These are phyloP conservation scores for Mangifera indica DNA, from an alignment of 345 rosid species.

Conservation along the genomic window DNA sequence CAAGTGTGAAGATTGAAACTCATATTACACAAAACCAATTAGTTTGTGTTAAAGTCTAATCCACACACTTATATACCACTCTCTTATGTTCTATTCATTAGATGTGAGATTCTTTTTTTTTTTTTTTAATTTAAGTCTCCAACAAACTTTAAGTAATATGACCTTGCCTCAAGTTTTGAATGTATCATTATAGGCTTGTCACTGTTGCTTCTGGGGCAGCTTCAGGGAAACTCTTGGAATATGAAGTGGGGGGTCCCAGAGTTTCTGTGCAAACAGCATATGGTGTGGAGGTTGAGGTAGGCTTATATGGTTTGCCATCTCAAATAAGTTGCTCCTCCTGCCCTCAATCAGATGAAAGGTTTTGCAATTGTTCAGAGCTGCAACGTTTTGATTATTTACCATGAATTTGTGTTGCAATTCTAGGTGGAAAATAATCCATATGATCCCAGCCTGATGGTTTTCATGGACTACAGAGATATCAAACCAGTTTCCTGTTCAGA, in stretches of 20 bases:
- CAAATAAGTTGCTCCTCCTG: neutral
- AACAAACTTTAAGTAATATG: neutral
- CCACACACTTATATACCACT: no score
- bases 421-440: conserved; percentile 95
- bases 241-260: conserved; percentile 97
- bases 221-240: conserved; percentile 93
- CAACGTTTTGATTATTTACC: conserved; percentile 1
- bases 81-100: no score
- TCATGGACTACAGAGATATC: conserved; percentile 92
- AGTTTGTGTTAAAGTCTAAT: no score
- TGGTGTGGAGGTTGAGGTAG: conserved; percentile 98
- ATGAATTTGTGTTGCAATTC: conserved; percentile 14
- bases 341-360: neutral
- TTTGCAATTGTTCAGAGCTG: neutral
- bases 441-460: conserved; percentile 93
- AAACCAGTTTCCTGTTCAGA: conserved; percentile 53
- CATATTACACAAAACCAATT: no score
- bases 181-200: conserved; percentile 67
- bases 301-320: conserved; percentile 14
- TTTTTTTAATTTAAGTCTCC: no score
- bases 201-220: conserved; percentile 99
- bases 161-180: conserved; percentile 34
- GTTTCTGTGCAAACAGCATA: conserved; percentile 96
- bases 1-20: no score
- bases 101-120: no score